Evolutionary conservation across 1,284 basidiomycete genomes (phyloP).

Genomic region (Trichosporon sp.): DNA sequence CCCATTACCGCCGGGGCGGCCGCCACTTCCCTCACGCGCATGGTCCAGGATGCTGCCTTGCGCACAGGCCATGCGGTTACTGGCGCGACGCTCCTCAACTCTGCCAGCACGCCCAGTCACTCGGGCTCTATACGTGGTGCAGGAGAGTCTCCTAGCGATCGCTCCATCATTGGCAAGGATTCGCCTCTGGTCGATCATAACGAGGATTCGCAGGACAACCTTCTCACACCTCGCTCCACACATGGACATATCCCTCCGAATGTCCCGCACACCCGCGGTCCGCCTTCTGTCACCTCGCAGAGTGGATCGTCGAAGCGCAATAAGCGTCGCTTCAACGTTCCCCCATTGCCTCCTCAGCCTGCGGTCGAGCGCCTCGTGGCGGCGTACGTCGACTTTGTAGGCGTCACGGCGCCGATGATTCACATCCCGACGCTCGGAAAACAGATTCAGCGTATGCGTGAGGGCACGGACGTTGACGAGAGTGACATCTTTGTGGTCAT

Average conservation of each 20-base stretch:
- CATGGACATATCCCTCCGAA: slow-evolving; percentile 3
- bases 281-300: slow-evolving; percentile 12
- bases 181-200: slow-evolving; percentile 12
- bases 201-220: slow-evolving; percentile 17
- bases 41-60: slow-evolving; percentile 47
- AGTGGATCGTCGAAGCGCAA: slow-evolving; percentile 13
- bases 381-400: slow-evolving; percentile 50
- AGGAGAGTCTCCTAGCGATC: slow-evolving; percentile 20
- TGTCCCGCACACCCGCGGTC: slow-evolving; percentile 3
- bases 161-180: slow-evolving; percentile 16
- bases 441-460: slow-evolving; percentile 42
- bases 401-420: slow-evolving; percentile 48
- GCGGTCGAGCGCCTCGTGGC: slow-evolving; percentile 49
- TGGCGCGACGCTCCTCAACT: slow-evolving; percentile 20
- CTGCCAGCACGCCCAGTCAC: slow-evolving; percentile 14
- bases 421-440: slow-evolving; percentile 48
- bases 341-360: slow-evolving; percentile 46
- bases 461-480: slow-evolving; percentile 40
- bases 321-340: slow-evolving; percentile 38
- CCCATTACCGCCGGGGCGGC: slow-evolving; percentile 19
- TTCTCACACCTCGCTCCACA: slow-evolving; percentile 21
- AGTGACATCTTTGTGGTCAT: slow-evolving; percentile 49
- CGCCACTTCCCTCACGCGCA: slow-evolving; percentile 37
- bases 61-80: slow-evolving; percentile 42
- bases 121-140: slow-evolving; percentile 10